Percentiles rank a stretch among this genome's conserved stretches.
phyloP scores from a whole-genome alignment of 192 early-diverging fungal genomes.

The Dispira simplex region DNA sequence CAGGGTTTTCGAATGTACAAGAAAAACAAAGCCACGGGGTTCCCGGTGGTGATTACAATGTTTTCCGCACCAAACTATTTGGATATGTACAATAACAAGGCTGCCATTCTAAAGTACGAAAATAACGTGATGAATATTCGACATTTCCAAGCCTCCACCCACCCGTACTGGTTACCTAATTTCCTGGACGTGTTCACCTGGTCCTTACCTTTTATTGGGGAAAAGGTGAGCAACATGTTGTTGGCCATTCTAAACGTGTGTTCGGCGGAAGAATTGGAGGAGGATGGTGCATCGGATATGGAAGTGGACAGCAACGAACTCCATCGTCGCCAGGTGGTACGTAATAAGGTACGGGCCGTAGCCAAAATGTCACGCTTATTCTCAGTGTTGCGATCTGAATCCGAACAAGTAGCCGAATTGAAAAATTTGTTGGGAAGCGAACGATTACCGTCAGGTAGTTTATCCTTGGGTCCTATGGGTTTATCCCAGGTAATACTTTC shows the following conservation, averaged over 20 bases:
- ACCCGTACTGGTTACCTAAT: conserved; percentile 91
- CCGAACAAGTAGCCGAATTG: conserved; percentile 83
- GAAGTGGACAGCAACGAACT: conserved; percentile 4
- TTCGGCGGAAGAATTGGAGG: conserved; percentile 70
- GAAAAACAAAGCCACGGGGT: conserved; percentile 58
- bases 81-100: conserved; percentile 21
- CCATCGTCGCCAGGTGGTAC: conserved; percentile 40
- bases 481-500: conserved; percentile 74
- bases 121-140: conserved; percentile 98
- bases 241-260: conserved; percentile 78
- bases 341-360: conserved; percentile 78
- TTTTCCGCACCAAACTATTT: conserved; percentile 28
- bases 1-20: conserved; percentile 21
- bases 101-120: conserved; percentile 88
- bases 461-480: conserved; percentile 82
- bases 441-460: conserved; percentile 67
- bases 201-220: conserved; percentile 85
- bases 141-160: conserved; percentile 61
- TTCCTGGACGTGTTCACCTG: conserved; percentile 96
- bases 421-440: conserved; percentile 79
- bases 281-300: conserved; percentile 18
- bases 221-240: conserved; percentile 91
- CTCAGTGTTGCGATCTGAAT: conserved; percentile 73
- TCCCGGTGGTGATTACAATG: conserved; percentile 40
- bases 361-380: conserved; percentile 73